Evolutionary conservation across 768 basidiomycete species (phyloP).

Genomic region (Sutorius australiensis): DNA sequence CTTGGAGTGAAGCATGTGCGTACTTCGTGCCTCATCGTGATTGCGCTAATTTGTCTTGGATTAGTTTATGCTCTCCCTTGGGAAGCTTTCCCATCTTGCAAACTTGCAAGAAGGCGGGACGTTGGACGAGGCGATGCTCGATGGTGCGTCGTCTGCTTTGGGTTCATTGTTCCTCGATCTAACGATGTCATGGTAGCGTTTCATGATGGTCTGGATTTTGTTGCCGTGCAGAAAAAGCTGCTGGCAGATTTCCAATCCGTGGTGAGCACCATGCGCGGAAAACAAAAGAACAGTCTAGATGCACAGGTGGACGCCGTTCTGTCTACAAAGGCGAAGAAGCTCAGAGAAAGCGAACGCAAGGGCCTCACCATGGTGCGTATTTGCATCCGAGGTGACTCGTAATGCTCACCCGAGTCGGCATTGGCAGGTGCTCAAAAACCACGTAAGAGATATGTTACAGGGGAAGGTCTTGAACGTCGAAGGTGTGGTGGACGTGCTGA

Average conservation of each 20-base stretch:
- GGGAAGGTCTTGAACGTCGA: slow-evolving; percentile 74
- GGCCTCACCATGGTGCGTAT: slow-evolving; percentile 43
- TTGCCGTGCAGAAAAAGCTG: slow-evolving; percentile 77
- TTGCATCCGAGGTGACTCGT: background rate
- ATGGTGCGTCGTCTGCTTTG: slow-evolving; percentile 40
- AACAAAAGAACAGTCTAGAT: slow-evolving; percentile 60
- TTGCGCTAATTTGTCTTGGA: slow-evolving; percentile 6
- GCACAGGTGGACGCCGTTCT: slow-evolving; percentile 62
- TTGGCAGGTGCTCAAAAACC: slow-evolving; percentile 62
- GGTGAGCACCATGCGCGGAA: slow-evolving; percentile 46
- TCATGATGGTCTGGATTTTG: slow-evolving; percentile 83
- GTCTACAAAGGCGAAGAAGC: slow-evolving; percentile 47
- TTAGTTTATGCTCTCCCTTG: slow-evolving; percentile 87
- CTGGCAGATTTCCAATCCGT: slow-evolving; percentile 55
- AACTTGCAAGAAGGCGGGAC: slow-evolving; percentile 44
- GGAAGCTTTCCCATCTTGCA: slow-evolving; percentile 80
- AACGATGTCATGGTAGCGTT: slow-evolving; percentile 49
- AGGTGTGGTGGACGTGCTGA: slow-evolving; percentile 78
- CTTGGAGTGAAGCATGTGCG: slow-evolving; percentile 77
- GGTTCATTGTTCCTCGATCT: background rate
- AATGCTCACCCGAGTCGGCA: background rate
- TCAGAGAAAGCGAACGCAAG: slow-evolving; percentile 39
- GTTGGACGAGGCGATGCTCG: slow-evolving; percentile 50
- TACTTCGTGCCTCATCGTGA: background rate
- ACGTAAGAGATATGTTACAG: slow-evolving; percentile 66